Evolutionary conservation across 805 yeast genomes (phyloP), one percentile per base, ranked within the genome.

Genomic region (Clavispora santaluciae): DNA sequence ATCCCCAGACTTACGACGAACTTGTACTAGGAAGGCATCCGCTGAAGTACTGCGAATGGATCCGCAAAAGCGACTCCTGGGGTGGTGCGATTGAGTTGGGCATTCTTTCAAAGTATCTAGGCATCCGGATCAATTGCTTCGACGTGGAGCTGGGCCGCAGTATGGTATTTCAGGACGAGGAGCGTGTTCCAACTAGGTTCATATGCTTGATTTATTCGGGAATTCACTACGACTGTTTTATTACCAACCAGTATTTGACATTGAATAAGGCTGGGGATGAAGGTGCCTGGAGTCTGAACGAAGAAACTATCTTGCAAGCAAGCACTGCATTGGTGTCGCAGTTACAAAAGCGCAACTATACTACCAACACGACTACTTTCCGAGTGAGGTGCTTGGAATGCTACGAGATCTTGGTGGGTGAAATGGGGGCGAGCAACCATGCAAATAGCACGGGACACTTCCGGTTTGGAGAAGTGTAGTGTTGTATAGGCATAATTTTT

Each of bases 31-130:
- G 86, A 3, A 67, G 66, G 43, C 60, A 73, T 0, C 57, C 63
- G 2, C 53, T 55, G 0, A 73, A 75, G 8, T 85, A 85, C 54
- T 60, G 74, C 24, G 46, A 60, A 6, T 85, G 93, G 91, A 85
- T 85, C 17, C 48, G 55, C 35, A 63, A 71, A 41, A 72, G 71
- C 15, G 78, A 71, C 25, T 72, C 83, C 13, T 85, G 93, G 95
- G 95, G 95, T 22, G 95, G 95, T 6, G 91, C 87, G 2, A 83
- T 85, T 36, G 95, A 85, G 55, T 60, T 84, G 35, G 77, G 79
- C 7, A 81, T 85, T 6, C 55, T 85, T 22, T 70, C 86, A 2
- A 66, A 70, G 24, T 68, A 71, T 45, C 66, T 81, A 30, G 64
- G 66, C 5, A 59, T 81, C 5, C 66, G 74, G 3, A 78, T 85